These are phyloP conservation scores for Macrolepiota dolichaula DNA, from an alignment of 768 basidiomycete genomes.

Conservation along the genomic window DNA sequence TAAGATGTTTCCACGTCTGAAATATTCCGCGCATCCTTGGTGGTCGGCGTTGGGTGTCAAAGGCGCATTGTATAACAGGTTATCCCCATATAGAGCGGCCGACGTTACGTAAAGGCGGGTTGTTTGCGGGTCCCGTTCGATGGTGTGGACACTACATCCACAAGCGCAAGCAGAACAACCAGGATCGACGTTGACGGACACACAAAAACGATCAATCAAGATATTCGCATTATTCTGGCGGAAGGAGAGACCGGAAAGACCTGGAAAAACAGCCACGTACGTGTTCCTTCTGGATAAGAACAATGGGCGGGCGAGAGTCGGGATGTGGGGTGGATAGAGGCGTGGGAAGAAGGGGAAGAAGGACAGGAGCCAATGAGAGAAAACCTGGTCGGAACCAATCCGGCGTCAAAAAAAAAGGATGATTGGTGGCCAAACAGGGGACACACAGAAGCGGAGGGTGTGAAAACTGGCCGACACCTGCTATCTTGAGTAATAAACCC, in stretches of 20 bases:
- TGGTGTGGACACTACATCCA: not conserved
- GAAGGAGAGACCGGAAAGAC: too few relatives aligned
- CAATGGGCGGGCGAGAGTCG: not conserved
- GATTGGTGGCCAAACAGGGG: constrained; percentile 2
- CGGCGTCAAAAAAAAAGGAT: not conserved
- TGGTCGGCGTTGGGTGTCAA: not conserved
- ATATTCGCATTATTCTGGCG: not conserved
- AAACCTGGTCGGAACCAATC: constrained; percentile 9
- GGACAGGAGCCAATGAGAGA: constrained; percentile 4
- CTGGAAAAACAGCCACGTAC: not conserved
- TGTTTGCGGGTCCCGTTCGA: not conserved
- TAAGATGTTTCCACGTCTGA: not conserved
- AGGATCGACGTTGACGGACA: not conserved
- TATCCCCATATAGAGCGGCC: not conserved
- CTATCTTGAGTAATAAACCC: not conserved
- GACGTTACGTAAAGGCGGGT: not conserved
- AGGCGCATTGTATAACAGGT: too few relatives aligned
- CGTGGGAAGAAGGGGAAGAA: not conserved
- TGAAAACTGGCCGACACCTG: constrained; percentile 3
- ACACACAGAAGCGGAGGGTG: not conserved
- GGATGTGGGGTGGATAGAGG: not conserved
- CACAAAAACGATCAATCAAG: not conserved
- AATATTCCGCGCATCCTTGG: not conserved
- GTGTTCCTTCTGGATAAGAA: not conserved
- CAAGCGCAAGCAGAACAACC: not conserved